Conservation (phyloP, 1,284 basidiomycete genomes). For the Malassezia furfur region DNA sequence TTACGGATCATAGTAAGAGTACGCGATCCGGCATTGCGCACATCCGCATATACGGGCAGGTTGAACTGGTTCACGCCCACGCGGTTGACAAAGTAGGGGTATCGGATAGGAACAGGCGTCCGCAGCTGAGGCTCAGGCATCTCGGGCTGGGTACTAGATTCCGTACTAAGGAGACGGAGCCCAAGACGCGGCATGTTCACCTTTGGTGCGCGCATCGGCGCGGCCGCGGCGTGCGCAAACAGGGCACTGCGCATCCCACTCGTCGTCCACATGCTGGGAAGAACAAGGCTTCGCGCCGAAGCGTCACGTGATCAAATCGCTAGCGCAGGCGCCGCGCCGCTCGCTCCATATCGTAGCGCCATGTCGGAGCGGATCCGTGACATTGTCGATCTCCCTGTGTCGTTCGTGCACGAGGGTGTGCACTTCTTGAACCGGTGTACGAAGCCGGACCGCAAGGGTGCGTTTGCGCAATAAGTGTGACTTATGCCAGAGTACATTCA, state of each 20-base stretch:
- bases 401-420: conserved; percentile 84
- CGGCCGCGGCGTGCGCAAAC: neutral
- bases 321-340: neutral
- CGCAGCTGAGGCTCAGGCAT: neutral
- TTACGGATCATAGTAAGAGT: conserved; percentile 29
- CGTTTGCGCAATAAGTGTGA: conserved; percentile 23
- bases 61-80: conserved; percentile 24
- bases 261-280: neutral
- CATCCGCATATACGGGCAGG: conserved; percentile 33
- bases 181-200: no score
- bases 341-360: conserved; percentile 3
- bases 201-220: no score
- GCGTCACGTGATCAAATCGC: neutral
- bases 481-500: conserved; percentile 41
- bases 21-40: conserved; percentile 25
- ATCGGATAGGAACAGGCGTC: conserved; percentile 6
- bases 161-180: no score
- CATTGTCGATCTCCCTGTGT: conserved; percentile 78
- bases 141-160: no score
- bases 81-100: conserved; percentile 33
- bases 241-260: neutral
- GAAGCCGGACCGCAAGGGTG: conserved; percentile 91
- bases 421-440: conserved; percentile 95
- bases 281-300: neutral
- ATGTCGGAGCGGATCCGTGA: conserved; percentile 88